phyloP scores from a whole-genome alignment of 805 yeast genomes.

The Saccharomycopsis javanensis region DNA sequence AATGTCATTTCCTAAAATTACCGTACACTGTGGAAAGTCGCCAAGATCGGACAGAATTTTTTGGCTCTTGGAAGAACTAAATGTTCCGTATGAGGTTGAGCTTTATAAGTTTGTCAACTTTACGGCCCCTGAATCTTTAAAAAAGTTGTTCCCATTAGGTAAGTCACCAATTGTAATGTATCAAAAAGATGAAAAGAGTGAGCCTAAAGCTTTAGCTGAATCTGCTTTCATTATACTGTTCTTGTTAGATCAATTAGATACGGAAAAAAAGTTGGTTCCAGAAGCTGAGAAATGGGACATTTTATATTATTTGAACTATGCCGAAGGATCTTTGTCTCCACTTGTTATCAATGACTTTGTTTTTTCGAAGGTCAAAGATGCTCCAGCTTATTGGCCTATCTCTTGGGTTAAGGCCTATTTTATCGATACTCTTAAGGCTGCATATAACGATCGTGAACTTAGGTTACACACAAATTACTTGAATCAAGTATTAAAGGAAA shows the following conservation, averaged over 20 bases:
- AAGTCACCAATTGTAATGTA: constrained; percentile 52
- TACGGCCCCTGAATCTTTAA: constrained; percentile 41
- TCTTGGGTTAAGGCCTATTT: constrained; percentile 36
- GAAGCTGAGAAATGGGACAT: constrained; percentile 35
- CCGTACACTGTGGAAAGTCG: not conserved
- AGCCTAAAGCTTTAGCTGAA: constrained; percentile 38
- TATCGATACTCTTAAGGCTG: constrained; percentile 37
- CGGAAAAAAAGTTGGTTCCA: constrained; percentile 30
- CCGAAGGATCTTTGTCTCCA: constrained; percentile 57
- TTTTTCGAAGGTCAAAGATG: constrained; percentile 30
- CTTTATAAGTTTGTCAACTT: constrained; percentile 40
- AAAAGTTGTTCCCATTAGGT: constrained; percentile 51
- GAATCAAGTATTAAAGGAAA: constrained; percentile 31
- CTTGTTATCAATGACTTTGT: constrained; percentile 31
- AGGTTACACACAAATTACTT: constrained; percentile 31
- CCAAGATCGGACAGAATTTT: constrained; percentile 50
- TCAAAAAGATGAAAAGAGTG: constrained; percentile 22
- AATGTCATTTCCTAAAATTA: not conserved
- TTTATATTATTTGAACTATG: constrained; percentile 43
- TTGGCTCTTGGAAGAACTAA: constrained; percentile 57
- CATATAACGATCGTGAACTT: constrained; percentile 41
- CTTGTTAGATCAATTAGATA: constrained; percentile 42
- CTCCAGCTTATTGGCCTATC: constrained; percentile 38
- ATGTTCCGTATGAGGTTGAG: constrained; percentile 44
- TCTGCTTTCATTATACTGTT: constrained; percentile 50